Percentiles rank a stretch among this genome's conserved stretches.
Conservation (phyloP, 306 rosid species). For the Prosopis cineraria region DNA sequence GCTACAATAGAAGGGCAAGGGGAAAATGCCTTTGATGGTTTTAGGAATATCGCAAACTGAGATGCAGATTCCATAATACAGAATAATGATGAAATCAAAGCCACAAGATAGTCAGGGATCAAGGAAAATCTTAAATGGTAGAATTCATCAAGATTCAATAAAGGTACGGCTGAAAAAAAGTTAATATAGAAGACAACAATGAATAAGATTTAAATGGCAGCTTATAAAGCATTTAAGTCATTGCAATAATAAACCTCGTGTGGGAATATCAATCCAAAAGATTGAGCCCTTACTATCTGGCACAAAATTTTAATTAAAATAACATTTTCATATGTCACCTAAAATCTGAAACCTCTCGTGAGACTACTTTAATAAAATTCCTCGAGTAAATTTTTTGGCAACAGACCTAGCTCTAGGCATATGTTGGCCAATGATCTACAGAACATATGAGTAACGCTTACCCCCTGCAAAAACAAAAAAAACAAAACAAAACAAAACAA, state of each 20-base stretch:
- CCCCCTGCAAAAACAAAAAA: neutral
- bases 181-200: neutral
- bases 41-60: neutral
- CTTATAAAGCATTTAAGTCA: neutral
- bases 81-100: neutral
- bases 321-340: neutral
- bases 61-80: neutral
- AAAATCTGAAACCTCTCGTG: slow-evolving; percentile 1
- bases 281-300: neutral
- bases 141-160: neutral
- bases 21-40: neutral
- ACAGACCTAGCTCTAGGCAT: slow-evolving; percentile 3
- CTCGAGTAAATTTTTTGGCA: neutral
- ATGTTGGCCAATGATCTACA: neutral
- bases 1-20: neutral
- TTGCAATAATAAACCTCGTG: neutral
- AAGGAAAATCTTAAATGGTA: neutral
- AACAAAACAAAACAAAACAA: too few relatives aligned
- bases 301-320: neutral
- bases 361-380: slow-evolving; percentile 1
- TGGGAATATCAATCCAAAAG: neutral
- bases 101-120: neutral
- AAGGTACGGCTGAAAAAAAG: neutral
- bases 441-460: neutral
- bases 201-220: neutral